Conservation (phyloP, 2,329 filamentous ascomycete species). For the Ophiostoma triangulosporum region DNA sequence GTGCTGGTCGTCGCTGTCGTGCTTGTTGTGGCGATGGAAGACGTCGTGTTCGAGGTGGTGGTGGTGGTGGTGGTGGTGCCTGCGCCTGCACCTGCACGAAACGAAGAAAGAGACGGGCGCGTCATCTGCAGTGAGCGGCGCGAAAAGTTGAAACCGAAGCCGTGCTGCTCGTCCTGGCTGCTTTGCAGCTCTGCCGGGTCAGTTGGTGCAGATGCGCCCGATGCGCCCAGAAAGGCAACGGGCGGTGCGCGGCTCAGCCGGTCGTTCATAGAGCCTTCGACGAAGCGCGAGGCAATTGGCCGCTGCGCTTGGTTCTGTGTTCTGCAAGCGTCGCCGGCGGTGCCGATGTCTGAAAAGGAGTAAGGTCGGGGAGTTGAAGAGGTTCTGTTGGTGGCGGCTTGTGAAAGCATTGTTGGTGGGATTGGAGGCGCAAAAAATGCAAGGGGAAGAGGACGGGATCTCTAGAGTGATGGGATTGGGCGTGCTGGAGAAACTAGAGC, state of each 20-base stretch:
- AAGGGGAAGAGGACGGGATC: neutral
- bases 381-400: neutral
- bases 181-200: neutral
- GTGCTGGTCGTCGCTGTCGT: slow-evolving; percentile 7
- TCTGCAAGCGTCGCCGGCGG: neutral
- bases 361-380: slow-evolving; percentile 1
- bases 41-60: slow-evolving; percentile 1
- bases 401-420: neutral
- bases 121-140: slow-evolving; percentile 12
- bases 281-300: slow-evolving; percentile 37
- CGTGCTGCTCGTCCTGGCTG: slow-evolving; percentile 2
- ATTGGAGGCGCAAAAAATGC: neutral
- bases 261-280: slow-evolving; percentile 81
- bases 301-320: neutral
- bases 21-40: neutral
- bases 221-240: slow-evolving; percentile 41
- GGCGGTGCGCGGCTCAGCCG: slow-evolving; percentile 59
- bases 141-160: slow-evolving; percentile 5
- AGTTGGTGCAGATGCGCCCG: slow-evolving; percentile 14
- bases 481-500: neutral
- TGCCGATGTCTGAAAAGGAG: slow-evolving; percentile 5
- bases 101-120: slow-evolving; percentile 5
- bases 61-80: neutral
- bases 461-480: neutral
- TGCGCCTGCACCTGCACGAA: neutral